Conservation (phyloP, 2,329 filamentous ascomycete species). For the Herpotrichia juniperi region DNA sequence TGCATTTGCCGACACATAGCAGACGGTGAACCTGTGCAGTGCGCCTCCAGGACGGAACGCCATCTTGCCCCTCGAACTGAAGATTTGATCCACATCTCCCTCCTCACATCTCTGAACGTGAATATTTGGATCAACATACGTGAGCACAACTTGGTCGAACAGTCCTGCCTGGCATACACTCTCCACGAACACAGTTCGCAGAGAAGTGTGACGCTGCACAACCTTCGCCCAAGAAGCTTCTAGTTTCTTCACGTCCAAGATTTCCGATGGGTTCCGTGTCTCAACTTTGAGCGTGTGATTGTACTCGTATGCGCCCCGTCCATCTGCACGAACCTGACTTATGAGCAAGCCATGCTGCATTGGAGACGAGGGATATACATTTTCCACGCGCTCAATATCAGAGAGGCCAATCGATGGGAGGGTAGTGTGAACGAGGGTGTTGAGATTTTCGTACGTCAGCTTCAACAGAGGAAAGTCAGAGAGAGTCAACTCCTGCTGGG, state of each 20-base stretch:
- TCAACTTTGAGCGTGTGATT: slow-evolving; percentile 14
- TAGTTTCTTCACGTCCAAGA: slow-evolving; percentile 13
- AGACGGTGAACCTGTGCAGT: slow-evolving; percentile 47
- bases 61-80: slow-evolving; percentile 5
- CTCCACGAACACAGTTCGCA: slow-evolving; percentile 25
- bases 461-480: slow-evolving; percentile 23
- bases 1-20: slow-evolving; percentile 37
- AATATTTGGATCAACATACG: slow-evolving; percentile 9
- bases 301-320: slow-evolving; percentile 11
- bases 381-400: slow-evolving; percentile 7
- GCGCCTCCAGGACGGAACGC: slow-evolving; percentile 9
- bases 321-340: slow-evolving; percentile 12
- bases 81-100: slow-evolving; percentile 8
- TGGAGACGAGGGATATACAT: slow-evolving; percentile 13
- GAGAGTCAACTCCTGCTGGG: slow-evolving; percentile 16
- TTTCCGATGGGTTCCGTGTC: slow-evolving; percentile 5
- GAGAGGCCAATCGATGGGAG: slow-evolving; percentile 15
- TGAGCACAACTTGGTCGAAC: slow-evolving; percentile 15
- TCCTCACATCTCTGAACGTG: slow-evolving; percentile 8
- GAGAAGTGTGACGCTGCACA: slow-evolving; percentile 20
- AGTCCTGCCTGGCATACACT: slow-evolving; percentile 14
- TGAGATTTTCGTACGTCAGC: slow-evolving; percentile 18
- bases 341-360: slow-evolving; percentile 17
- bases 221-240: slow-evolving; percentile 16
- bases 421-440: slow-evolving; percentile 9